Evolutionary conservation across 2,329 filamentous ascomycete genomes (phyloP), one percentile per base, ranked within the genome.

Genomic region (Pseudogymnoascus sp.): DNA sequence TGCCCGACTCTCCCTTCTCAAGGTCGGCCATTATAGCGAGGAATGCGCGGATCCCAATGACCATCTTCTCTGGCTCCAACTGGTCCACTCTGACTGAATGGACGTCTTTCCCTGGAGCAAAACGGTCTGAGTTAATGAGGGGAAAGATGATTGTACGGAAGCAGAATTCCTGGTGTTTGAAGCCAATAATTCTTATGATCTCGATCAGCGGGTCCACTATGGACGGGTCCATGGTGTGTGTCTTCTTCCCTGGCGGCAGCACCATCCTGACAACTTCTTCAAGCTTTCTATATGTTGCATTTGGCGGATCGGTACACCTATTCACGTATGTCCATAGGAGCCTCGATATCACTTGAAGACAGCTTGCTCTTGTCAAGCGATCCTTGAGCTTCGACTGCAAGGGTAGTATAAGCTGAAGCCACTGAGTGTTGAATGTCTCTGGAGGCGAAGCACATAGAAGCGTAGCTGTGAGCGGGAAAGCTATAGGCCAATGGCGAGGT

Each of bases 271-370:
- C 84, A 18, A 97, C 88, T 67, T 97, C 93, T 67, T 99, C 93
- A 16, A 97, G 79, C 73, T 95, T 97, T 66, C 89, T 87, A 41
- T 86, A 80, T 2, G 88, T 87, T 31, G 81, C 81, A 62, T 86
- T 84, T 1, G 83, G 78, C 8, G 85, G 82, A 66, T 99, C 95
- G 58, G 87, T 87, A 40, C 58, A 60, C 60, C 93, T 88, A 74
- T 96, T 96, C 3, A 99, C 81, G 74, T 97, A 97, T 0, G 92
- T 93, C 95, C 95, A 99, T 4, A 96, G 81, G 25, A 99, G 79
- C 61, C 93, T 88, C 40, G 93, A 96, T 59, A 97, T 88, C 12
- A 93, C 92, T 72, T 96, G 91, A 23, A 99, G 81, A 62, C 92
- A 93, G 37, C 92, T 82, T 3, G 88, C 88, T 67, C 91, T 85